Evolutionary conservation across 1,284 basidiomycete species (phyloP).

Genomic region (Ceratorhiza oryzae-sativae): DNA sequence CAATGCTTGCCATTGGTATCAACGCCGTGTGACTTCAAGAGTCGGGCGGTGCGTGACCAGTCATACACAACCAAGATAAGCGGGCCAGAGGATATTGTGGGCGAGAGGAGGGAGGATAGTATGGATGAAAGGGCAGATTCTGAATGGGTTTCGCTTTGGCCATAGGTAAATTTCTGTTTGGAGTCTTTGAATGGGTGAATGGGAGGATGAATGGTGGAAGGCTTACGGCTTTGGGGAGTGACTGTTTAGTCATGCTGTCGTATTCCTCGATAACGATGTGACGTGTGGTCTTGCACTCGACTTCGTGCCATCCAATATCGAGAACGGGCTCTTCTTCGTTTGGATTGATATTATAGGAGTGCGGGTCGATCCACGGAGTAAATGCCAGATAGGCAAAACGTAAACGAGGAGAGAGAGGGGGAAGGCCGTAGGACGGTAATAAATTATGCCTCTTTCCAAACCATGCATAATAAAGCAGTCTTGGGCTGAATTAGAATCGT

Average conservation of each 20-base stretch:
- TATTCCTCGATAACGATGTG: constrained; percentile 24
- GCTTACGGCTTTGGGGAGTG: constrained; percentile 23
- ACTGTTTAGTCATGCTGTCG: background rate
- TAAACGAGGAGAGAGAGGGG: background rate
- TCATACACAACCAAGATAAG: constrained; percentile 14
- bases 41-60: constrained; percentile 24
- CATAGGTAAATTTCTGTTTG: constrained; percentile 13
- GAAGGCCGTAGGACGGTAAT: background rate
- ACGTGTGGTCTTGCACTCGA: background rate
- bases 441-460: background rate
- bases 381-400: constrained; percentile 16
- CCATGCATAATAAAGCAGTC: background rate
- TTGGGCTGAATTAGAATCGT: background rate
- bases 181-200: too few species aligned
- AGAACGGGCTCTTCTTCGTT: constrained; percentile 6
- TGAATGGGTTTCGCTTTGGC: background rate
- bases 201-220: background rate
- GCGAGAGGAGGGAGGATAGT: background rate
- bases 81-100: background rate
- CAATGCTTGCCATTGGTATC: background rate
- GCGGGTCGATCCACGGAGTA: constrained; percentile 24
- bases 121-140: background rate
- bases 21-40: background rate
- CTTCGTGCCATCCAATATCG: constrained; percentile 27
- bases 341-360: background rate